These are phyloP conservation scores for Yamadazyma diospyri DNA, from an alignment of 1,139 yeast genomes.

Conservation along the genomic window DNA sequence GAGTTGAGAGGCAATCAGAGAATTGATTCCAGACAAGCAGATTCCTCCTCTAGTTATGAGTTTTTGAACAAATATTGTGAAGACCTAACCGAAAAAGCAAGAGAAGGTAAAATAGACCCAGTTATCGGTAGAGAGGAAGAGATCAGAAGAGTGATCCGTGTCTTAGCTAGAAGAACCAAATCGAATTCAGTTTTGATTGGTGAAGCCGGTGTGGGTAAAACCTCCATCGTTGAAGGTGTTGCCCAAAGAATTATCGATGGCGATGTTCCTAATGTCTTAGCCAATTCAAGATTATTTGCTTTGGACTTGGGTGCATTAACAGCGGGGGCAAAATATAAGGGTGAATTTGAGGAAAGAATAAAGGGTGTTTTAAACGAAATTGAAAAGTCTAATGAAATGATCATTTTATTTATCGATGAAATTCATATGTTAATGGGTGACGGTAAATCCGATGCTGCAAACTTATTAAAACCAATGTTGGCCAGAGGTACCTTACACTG, in stretches of 20 bases:
- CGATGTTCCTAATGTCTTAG: slow-evolving; percentile 87
- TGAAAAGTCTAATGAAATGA: slow-evolving; percentile 81
- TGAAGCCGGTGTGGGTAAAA: slow-evolving; percentile 99
- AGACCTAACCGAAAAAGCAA: slow-evolving; percentile 89
- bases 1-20: slow-evolving; percentile 87
- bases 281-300: slow-evolving; percentile 76
- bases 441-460: slow-evolving; percentile 92
- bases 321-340: slow-evolving; percentile 98
- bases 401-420: slow-evolving; percentile 90
- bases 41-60: slow-evolving; percentile 79
- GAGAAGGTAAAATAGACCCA: slow-evolving; percentile 94
- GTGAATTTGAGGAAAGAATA: slow-evolving; percentile 96
- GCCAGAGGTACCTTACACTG: slow-evolving; percentile 96
- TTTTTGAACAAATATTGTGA: slow-evolving; percentile 85
- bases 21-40: slow-evolving; percentile 93
- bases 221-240: slow-evolving; percentile 96
- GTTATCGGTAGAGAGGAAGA: slow-evolving; percentile 99
- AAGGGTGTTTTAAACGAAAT: slow-evolving; percentile 94
- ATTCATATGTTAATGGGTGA: slow-evolving; percentile 99
- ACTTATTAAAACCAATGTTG: slow-evolving; percentile 91
- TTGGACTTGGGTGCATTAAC: slow-evolving; percentile 93
- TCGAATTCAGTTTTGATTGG: slow-evolving; percentile 96
- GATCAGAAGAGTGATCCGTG: slow-evolving; percentile 90
- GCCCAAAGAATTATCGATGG: slow-evolving; percentile 95
- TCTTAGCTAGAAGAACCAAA: slow-evolving; percentile 91